These are phyloP conservation scores for Penicillium longicatenatum DNA, from an alignment of 495 filamentous ascomycete species.

Conservation along the genomic window DNA sequence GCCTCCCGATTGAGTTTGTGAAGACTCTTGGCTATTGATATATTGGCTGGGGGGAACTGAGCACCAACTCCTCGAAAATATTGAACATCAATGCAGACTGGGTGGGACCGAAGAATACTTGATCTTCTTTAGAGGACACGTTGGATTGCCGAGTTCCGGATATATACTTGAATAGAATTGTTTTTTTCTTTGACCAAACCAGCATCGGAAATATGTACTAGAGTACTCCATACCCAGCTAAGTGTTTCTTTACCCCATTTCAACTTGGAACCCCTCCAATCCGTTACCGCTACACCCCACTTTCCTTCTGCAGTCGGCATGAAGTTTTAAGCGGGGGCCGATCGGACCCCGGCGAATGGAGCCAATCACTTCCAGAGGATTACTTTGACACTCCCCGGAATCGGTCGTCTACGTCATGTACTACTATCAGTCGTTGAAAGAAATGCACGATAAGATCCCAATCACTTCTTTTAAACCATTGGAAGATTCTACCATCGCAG, in stretches of 20 bases:
- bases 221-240: no score
- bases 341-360: conserved; percentile 10
- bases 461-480: neutral
- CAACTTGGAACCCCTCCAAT: neutral
- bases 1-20: no score
- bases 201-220: no score
- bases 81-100: neutral
- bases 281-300: conserved; percentile 1
- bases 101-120: no score
- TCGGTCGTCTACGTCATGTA: conserved; percentile 24
- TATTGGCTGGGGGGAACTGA: neutral
- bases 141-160: no score
- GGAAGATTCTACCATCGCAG: neutral
- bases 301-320: conserved; percentile 1
- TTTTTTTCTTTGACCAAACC: no score
- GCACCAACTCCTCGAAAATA: neutral
- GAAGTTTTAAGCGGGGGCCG: conserved; percentile 4
- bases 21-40: neutral
- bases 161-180: no score
- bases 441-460: neutral
- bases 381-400: conserved; percentile 16
- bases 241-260: neutral
- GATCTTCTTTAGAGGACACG: no score
- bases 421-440: conserved; percentile 12
- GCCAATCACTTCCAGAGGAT: conserved; percentile 23